Evolutionary conservation across 257 asterid species (phyloP), one percentile per base, ranked within the genome.

Genomic region (Mentha longifolia): DNA sequence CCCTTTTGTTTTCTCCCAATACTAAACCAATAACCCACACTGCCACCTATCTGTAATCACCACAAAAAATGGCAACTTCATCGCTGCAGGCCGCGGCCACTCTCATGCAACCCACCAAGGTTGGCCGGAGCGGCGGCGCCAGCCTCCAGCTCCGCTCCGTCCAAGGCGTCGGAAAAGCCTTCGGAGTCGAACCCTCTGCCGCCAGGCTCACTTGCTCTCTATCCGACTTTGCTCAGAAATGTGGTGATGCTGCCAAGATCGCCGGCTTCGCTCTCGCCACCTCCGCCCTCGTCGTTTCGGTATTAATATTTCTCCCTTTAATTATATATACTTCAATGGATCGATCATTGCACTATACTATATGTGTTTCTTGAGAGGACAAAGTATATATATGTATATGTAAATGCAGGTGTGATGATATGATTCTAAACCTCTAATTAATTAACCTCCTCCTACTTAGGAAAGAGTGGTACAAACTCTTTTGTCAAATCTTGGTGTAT

Each of bases 231-330:
- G 94, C 95, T 50, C 92, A 85, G 35, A 95, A 83, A 67, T 92
- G 87, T 77, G 76, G 87, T 67, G 96, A 92, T 80, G 97, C 96
- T 66, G 98, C 96, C 60, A 95, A 87, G 84, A 86, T 90, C 67
- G 97, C 99, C 43, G 96, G 96, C 30, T 88, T 95, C 68, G 98
- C 98, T 71, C 97, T 95, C 28, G 98, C 99, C 70, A 88, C 98
- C 71, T 95, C 99, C 22, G 99, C 99, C 30, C 98, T 95, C 22
- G 84, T 92, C 25, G 90, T 81, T 78, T 86, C 97, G 81, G 98
- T 93, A 87, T 52, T 22, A 22, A 22, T 22, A 22, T 22, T 22
- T 22, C 25, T 22, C 25, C 25, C n/a, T n/a, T n/a, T n/a, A n/a
- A 39, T 39, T 31, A 4, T 39, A 1, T 39, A 7, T 39, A 7